Evolutionary conservation across 2,329 filamentous ascomycete species (phyloP), one percentile per base, ranked within the genome.

Genomic region (Helminthosporium solani): DNA sequence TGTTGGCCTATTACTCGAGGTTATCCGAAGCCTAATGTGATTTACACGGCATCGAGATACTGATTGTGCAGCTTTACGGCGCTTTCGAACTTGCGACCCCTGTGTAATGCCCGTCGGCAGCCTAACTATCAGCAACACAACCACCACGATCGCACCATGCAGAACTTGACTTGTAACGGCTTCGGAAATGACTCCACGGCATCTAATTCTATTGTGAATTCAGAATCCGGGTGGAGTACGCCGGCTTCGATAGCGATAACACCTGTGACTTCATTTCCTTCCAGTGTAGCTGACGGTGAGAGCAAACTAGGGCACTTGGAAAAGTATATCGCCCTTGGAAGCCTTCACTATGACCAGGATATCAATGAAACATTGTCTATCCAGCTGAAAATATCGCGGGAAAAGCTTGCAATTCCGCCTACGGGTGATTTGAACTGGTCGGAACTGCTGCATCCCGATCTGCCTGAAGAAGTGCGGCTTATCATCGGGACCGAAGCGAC

Each of bases 291-390:
- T 18, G 31, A 47, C 9, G 30, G 27, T 20, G 49, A 54, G 6
- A 33, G 27, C 21, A 46, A 41, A 1, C 33, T 56, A 14, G 42
- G 52, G 7, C 57, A 67, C 33, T 21, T 68, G 33, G 47, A 54
- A 9, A 55, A 49, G n/a, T 69, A 69, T 36, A 64, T 71, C 15
- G 58, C 66, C 1, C 40, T 71, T n/a, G 68, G 68, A 2, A 68
- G 66, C 36, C 58, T 71, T 31, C 60, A 61, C 27, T 42, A 58
- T 27, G 46, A 65, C 5, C n/a, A 18, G 14, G 20, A 38, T 16
- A 12, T 38, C 35, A 16, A 27, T 14, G 14, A 25, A 15, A n/a
- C n/a, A 11, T n/a, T 38, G 20, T 15, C 35, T 4, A 12, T 18
- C 3, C 18, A 18, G 21, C 3, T 20, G 12, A 8, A 2, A 14